phyloP scores from a whole-genome alignment of 2,329 filamentous ascomycete species.

The Sporothrix phasma region DNA sequence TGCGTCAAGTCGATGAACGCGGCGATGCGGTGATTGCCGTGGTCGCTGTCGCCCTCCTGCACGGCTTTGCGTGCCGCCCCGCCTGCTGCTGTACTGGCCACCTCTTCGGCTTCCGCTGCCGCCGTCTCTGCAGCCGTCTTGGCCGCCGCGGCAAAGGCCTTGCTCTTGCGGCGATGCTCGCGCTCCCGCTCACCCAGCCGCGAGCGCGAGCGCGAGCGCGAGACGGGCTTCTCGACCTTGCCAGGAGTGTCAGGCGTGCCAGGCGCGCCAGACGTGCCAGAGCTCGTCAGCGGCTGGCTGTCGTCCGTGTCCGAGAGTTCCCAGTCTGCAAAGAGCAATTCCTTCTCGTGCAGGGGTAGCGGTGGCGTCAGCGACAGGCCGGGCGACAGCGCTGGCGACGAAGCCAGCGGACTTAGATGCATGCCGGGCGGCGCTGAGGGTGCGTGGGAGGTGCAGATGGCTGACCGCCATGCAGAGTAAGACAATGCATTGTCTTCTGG shows the following conservation, averaged over 20 bases:
- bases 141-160: conserved; percentile 21
- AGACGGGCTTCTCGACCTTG: neutral
- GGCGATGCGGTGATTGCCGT: neutral
- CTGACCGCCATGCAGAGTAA: neutral
- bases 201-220: no score
- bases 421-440: neutral
- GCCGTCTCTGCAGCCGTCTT: neutral
- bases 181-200: conserved; percentile 22
- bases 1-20: conserved; percentile 1
- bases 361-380: neutral
- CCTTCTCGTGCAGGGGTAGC: conserved; percentile 10
- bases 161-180: conserved; percentile 26
- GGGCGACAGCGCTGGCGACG: neutral
- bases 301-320: neutral
- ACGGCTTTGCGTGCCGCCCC: neutral
- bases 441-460: neutral
- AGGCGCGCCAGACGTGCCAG: no score
- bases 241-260: no score
- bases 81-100: neutral
- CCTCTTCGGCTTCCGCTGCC: neutral
- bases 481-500: neutral
- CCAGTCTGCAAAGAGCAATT: conserved; percentile 11
- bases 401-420: neutral
- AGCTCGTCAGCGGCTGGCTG: neutral
- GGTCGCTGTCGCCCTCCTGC: neutral